These are phyloP conservation scores for Coriaria nepalensis DNA, from an alignment of 306 rosid species.

Conservation along the genomic window DNA sequence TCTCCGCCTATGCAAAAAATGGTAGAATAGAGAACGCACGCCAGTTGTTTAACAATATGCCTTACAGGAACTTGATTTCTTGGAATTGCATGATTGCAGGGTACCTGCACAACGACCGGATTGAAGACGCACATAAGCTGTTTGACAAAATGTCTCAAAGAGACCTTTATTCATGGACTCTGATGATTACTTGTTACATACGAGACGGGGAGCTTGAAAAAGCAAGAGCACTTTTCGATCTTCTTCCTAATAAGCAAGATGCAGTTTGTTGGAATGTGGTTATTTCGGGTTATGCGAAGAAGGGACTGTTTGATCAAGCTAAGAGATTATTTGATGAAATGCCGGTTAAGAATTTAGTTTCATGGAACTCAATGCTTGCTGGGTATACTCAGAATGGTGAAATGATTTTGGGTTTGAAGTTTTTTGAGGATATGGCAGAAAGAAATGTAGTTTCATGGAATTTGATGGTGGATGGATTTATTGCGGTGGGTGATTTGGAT, in stretches of 20 bases:
- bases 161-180: conserved; percentile 61
- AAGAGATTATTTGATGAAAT: conserved; percentile 45
- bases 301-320: conserved; percentile 44
- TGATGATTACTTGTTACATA: conserved; percentile 61
- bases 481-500: conserved; percentile 40
- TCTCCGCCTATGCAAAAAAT: conserved; percentile 52
- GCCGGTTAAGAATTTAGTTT: conserved; percentile 53
- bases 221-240: conserved; percentile 47
- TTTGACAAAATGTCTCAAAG: conserved; percentile 49
- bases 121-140: conserved; percentile 39
- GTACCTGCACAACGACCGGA: conserved; percentile 44
- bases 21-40: conserved; percentile 51
- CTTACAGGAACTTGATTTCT: conserved; percentile 46
- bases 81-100: conserved; percentile 78
- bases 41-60: conserved; percentile 54
- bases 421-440: conserved; percentile 49
- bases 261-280: conserved; percentile 65
- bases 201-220: conserved; percentile 48
- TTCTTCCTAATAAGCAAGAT: conserved; percentile 56
- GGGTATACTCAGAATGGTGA: conserved; percentile 67
- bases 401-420: conserved; percentile 36
- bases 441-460: conserved; percentile 72
- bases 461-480: conserved; percentile 59
- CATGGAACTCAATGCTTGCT: conserved; percentile 65
- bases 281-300: conserved; percentile 69